phyloP scores from a whole-genome alignment of 1,284 basidiomycete species.

The Ceratobasidium theobromae region DNA sequence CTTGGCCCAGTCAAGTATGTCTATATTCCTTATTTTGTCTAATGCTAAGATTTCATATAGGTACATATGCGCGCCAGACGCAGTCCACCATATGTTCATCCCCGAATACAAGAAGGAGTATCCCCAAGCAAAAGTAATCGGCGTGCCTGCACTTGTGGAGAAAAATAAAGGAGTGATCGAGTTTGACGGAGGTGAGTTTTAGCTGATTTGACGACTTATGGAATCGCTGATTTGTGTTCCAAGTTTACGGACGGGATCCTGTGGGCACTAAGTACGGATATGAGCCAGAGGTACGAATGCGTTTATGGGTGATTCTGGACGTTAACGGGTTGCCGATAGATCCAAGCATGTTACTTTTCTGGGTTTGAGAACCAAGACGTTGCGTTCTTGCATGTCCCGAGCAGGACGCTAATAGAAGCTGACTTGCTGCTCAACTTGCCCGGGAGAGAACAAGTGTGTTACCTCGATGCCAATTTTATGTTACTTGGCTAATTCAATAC shows the following conservation, averaged over 20 bases:
- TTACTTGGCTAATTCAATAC: background rate
- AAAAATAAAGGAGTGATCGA: constrained; percentile 48
- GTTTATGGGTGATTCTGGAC: background rate
- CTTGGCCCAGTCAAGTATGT: constrained; percentile 76
- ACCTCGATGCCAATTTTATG: background rate
- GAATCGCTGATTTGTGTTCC: background rate
- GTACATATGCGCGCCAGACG: constrained; percentile 66
- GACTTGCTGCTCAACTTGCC: constrained; percentile 93
- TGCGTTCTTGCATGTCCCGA: constrained; percentile 80
- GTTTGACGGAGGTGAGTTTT: constrained; percentile 61
- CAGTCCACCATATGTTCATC: constrained; percentile 66
- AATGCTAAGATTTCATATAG: constrained; percentile 43
- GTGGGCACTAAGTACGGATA: constrained; percentile 72
- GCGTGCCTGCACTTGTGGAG: constrained; percentile 57
- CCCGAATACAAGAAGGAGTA: constrained; percentile 74
- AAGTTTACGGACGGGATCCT: constrained; percentile 67
- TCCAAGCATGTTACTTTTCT: constrained; percentile 74
- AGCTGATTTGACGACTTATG: background rate
- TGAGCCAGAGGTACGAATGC: constrained; percentile 67
- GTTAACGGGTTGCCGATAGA: constrained; percentile 51
- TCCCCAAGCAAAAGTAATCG: constrained; percentile 74
- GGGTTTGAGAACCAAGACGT: constrained; percentile 86
- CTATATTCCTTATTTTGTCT: background rate
- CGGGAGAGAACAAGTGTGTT: constrained; percentile 72
- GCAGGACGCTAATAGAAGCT: constrained; percentile 79